These are phyloP conservation scores for Candida caryicola DNA, from an alignment of 805 yeast genomes.

Conservation along the genomic window DNA sequence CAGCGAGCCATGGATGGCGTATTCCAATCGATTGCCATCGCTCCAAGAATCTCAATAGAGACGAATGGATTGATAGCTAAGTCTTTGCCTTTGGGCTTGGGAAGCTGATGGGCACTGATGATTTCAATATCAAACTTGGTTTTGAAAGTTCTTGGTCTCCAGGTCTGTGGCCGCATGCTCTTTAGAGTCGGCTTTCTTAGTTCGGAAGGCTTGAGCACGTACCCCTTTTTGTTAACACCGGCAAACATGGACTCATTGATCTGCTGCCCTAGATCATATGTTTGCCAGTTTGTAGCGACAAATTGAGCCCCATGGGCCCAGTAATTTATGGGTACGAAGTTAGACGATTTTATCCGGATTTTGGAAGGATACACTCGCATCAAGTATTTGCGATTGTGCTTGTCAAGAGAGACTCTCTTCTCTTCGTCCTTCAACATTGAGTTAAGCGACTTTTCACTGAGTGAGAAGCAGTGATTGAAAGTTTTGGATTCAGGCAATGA, in stretches of 20 bases:
- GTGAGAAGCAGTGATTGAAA: conserved; percentile 78
- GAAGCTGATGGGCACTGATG: conserved; percentile 83
- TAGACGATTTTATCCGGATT: conserved; percentile 70
- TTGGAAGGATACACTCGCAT: conserved; percentile 89
- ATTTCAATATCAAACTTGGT: conserved; percentile 33
- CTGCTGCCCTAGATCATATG: conserved; percentile 85
- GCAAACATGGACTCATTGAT: conserved; percentile 80
- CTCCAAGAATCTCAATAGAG: conserved; percentile 57
- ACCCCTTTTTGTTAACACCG: conserved; percentile 61
- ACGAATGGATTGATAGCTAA: conserved; percentile 57
- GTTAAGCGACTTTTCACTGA: conserved; percentile 69
- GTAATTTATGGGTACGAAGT: conserved; percentile 72
- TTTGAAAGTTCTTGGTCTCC: background rate
- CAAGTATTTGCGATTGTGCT: conserved; percentile 72
- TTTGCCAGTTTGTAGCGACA: conserved; percentile 98
- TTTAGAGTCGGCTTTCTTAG: conserved; percentile 38
- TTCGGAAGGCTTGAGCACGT: conserved; percentile 67
- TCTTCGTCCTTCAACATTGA: conserved; percentile 61
- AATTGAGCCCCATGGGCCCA: conserved; percentile 90
- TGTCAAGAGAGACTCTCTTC: conserved; percentile 54
- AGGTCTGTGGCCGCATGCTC: conserved; percentile 11
- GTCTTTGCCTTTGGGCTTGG: conserved; percentile 58
- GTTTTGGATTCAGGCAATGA: conserved; percentile 84
- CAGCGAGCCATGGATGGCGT: conserved; percentile 10
- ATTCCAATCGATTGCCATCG: conserved; percentile 24